These are phyloP conservation scores for Saprolegnia parasitica DNA, from an alignment of 352 stramenopile species.

Conservation along the genomic window DNA sequence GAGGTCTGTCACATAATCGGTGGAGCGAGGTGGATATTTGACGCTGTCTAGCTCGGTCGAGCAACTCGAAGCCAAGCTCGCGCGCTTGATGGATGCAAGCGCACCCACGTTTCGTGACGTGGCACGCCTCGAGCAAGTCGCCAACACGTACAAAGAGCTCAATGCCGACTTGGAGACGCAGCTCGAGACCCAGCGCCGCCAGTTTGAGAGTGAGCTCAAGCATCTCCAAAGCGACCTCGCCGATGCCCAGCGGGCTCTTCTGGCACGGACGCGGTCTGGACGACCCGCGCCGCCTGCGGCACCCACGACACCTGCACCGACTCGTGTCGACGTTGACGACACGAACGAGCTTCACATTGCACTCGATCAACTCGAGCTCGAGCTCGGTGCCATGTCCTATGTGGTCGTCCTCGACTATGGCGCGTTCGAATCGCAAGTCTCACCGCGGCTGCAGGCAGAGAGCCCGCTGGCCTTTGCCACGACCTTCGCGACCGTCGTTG, in stretches of 20 bases:
- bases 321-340: too few relatives aligned
- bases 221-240: not conserved
- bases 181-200: not conserved
- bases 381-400: not conserved
- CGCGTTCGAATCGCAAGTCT: conserved; percentile 6
- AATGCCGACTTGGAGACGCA: not conserved
- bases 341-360: not conserved
- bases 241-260: not conserved
- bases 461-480: not conserved
- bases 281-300: too few relatives aligned
- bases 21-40: too few relatives aligned
- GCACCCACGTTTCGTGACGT: not conserved
- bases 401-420: conserved; percentile 10
- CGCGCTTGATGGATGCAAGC: not conserved
- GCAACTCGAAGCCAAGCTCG: not conserved
- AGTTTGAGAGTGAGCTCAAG: not conserved
- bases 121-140: not conserved
- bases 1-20: too few relatives aligned
- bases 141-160: not conserved
- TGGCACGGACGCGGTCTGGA: too few relatives aligned
- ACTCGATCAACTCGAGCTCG: not conserved
- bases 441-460: not conserved
- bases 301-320: too few relatives aligned
- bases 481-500: not conserved
- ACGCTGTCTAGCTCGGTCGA: not conserved